A percentile compares a stretch with the other conserved stretches of the same genome.
phyloP scores from a whole-genome alignment of 1,139 yeast genomes.

The Saccharomyces hybrid region DNA sequence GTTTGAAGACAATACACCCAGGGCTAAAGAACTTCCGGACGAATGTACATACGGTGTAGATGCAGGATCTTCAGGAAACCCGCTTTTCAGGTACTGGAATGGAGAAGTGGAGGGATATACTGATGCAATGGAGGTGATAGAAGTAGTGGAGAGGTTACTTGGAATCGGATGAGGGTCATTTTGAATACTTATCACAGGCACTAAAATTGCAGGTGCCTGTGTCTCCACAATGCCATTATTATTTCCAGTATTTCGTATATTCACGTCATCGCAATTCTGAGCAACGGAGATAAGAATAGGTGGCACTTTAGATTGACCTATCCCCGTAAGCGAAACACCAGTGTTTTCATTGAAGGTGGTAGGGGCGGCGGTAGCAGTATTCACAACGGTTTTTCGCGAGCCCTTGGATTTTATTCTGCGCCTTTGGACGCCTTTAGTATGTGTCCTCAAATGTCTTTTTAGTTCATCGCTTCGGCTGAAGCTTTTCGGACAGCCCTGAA shows the following conservation, averaged over 20 bases:
- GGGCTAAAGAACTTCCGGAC: background rate
- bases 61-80: background rate
- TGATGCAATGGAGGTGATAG: background rate
- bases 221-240: background rate
- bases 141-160: background rate
- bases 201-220: background rate
- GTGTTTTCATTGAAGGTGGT: background rate
- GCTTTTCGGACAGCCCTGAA: conserved; percentile 78
- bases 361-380: background rate
- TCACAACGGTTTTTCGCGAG: background rate
- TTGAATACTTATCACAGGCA: background rate
- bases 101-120: background rate
- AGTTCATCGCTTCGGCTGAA: conserved; percentile 86
- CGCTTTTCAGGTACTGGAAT: background rate
- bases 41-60: background rate
- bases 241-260: background rate
- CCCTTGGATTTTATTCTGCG: background rate
- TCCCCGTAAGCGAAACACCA: background rate
- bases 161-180: background rate
- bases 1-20: background rate
- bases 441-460: conserved; percentile 83
- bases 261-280: background rate
- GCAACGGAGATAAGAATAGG: background rate
- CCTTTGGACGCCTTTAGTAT: conserved; percentile 30
- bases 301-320: background rate